phyloP scores from a whole-genome alignment of 1,284 basidiomycete species.

The Phellopilus nigrolimitatus region DNA sequence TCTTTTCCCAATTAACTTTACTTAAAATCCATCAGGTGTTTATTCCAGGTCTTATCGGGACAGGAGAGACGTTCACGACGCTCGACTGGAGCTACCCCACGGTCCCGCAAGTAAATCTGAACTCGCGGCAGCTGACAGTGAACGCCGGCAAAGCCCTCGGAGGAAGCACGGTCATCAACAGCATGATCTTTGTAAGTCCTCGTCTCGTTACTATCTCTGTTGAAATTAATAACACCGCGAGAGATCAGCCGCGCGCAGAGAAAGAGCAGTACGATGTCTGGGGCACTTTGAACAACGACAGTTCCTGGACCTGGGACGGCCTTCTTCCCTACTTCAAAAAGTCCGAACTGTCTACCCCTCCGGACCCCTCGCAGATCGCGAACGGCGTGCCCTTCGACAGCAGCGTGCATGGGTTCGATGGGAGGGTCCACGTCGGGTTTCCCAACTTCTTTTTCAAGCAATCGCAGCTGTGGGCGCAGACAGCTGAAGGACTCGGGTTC shows the following conservation, averaged over 20 bases:
- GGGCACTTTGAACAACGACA: slow-evolving; percentile 19
- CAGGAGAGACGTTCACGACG: slow-evolving; percentile 3
- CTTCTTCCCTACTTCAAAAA: slow-evolving; percentile 22
- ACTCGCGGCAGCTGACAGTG: slow-evolving; percentile 15
- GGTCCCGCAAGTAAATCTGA: slow-evolving; percentile 18
- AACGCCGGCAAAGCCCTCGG: slow-evolving; percentile 21
- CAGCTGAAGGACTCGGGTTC: slow-evolving; percentile 17
- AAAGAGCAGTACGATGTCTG: slow-evolving; percentile 22
- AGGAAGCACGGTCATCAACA: slow-evolving; percentile 19
- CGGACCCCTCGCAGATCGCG: slow-evolving; percentile 14
- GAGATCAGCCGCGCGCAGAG: slow-evolving; percentile 15
- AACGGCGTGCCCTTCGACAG: slow-evolving; percentile 17
- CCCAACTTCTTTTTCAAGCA: slow-evolving; percentile 21
- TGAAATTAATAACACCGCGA: neutral
- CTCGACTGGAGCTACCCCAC: slow-evolving; percentile 20
- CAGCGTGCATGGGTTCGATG: slow-evolving; percentile 17
- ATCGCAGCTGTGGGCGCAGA: slow-evolving; percentile 17
- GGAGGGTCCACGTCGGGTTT: slow-evolving; percentile 19
- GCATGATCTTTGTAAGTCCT: slow-evolving; percentile 21
- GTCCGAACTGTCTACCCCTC: slow-evolving; percentile 17
- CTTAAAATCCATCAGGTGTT: slow-evolving; percentile 15
- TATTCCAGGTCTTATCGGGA: slow-evolving; percentile 19
- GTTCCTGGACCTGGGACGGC: slow-evolving; percentile 17
- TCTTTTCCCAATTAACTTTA: neutral
- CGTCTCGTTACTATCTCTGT: neutral